Base-by-base conservation (phyloP, 2,329 filamentous ascomycete species). In the Stagonosporopsis vannaccii region DNA sequence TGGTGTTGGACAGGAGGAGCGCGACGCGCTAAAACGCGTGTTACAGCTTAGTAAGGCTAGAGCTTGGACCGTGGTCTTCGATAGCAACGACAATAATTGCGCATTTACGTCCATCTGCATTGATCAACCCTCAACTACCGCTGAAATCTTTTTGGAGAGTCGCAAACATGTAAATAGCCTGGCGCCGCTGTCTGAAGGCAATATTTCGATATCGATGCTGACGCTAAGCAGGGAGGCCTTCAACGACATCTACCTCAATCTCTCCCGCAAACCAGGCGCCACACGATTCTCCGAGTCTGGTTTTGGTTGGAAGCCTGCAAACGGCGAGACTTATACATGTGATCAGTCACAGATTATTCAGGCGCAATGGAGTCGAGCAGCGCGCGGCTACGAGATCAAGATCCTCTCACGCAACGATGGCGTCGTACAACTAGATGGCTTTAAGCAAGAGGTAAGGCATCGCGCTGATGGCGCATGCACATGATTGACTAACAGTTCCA, bases 251-350 rank as follows among this genome's bases (percentile, higher is more conserved):
- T 93, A 95, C 79, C 87, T 99, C 69, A 94, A 99, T 77, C 86
- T 99, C 58, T 97, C 93, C 69, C 95, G 92, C 78, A 90, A 95
- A 78, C 85, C 88, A 56, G 95, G 95, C 66, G 95, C 94, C 80
- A 97, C 93, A 81, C 88, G 95, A 74, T 93, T 99, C 72, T 93
- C 94, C 61, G 94, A 98, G 76, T 93, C 88, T 49, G 95, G 95
- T 58, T 86, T 98, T 68, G 95, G 94, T 51, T 99, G 96, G 96
- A 97, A 96, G 79, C 92, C 94, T 25, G 85, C 87, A 4, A 87
- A 87, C 49, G 92, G 92, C 75, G 92, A 97, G 63, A 94, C 93
- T 58, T 97, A 97, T 78, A 98, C 94, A 19, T 87, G 98, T 67
- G 92, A 97, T 76, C 87, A 89, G 75, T 87, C 84, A 77, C 92